Base-by-base conservation (phyloP, 2,329 filamentous ascomycete genomes). In the Zalaria sp. region DNA sequence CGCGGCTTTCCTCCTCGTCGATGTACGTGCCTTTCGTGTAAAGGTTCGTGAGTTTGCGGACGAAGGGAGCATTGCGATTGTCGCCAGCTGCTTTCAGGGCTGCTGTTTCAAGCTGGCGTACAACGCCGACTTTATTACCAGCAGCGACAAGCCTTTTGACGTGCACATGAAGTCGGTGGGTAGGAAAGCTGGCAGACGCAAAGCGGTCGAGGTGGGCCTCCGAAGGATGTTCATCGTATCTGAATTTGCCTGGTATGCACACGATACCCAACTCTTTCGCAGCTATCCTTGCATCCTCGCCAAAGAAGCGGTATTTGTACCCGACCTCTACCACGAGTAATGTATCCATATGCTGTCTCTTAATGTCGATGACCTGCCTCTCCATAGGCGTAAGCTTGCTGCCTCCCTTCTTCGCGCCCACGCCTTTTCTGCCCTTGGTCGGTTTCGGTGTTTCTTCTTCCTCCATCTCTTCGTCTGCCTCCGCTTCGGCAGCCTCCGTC, bases 1-100 rank as follows among this genome's bases (percentile, higher is more conserved):
- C 81, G 4, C 94, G 62, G 26, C 85, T 85, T 47, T 91, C 89
- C 6, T 84, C 73, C 58, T 98, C 91, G 55, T 96, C 91, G 43
- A 98, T 81, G 53, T 96, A 98, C 2, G 91, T 98, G 35, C 88
- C 91, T 60, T 96, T 98, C 5, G 91, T 98, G 63, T 98, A 98
- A 5, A 98, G 71, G 55, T 93, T 95, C 10, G 91, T 96, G 53
- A 98, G 77, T 53, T 93, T 91, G 31, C 91, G 79, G 32, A 86
- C 76, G 53, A 98, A 98, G 0, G 91, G 88, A 0, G 87, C 76
- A 56, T 94, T 95, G 44, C 85, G 78, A 60, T 96, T 98, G 57
- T 94, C 87, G 36, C 91, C 89, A 1, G 79, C 91, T 48, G 93
- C 93, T 59, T 98, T 98, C 46, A 98, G 67, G 0, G 91, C 91